Percentiles rank a stretch among this genome's conserved stretches.
These are phyloP conservation scores for Cyclotella kingstonii DNA, from an alignment of 108 stramenopile genomes.

Conservation along the genomic window DNA sequence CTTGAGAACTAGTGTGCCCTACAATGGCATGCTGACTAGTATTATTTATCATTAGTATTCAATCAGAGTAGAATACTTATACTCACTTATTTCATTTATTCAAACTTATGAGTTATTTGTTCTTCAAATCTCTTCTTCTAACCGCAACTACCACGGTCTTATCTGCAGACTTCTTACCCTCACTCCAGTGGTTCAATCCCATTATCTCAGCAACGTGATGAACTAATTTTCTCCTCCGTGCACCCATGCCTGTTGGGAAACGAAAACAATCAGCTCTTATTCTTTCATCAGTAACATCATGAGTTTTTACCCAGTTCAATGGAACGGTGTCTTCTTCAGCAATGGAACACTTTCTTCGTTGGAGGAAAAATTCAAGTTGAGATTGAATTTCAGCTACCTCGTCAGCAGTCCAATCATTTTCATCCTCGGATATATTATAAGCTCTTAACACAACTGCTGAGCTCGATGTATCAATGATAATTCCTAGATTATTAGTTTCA, in stretches of 20 bases:
- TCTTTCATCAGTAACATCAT: background rate
- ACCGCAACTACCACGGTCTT: conserved; percentile 66
- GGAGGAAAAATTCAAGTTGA: conserved; percentile 43
- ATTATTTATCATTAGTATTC: too few relatives aligned
- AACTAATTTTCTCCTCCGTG: conserved; percentile 60
- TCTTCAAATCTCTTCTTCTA: background rate
- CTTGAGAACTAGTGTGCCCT: too few relatives aligned
- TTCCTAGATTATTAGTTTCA: too few relatives aligned
- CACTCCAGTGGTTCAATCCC: conserved; percentile 57
- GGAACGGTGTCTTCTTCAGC: background rate
- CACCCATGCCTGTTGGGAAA: conserved; percentile 56
- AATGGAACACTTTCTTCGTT: background rate
- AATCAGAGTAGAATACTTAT: too few relatives aligned
- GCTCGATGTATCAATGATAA: background rate
- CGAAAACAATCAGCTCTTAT: background rate
- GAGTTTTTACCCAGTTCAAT: background rate
- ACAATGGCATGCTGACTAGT: too few relatives aligned
- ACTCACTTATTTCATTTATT: too few relatives aligned
- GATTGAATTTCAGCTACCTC: conserved; percentile 51
- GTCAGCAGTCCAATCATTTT: conserved; percentile 55
- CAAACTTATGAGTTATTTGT: too few relatives aligned
- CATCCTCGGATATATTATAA: conserved; percentile 4
- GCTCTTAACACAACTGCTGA: background rate
- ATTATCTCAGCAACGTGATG: conserved; percentile 62
- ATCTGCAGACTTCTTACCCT: conserved; percentile 55